Percentiles rank a stretch among this genome's conserved stretches.
phyloP scores from a whole-genome alignment of 441 rosid genomes.

The Pelargonium myrrhifolium region DNA sequence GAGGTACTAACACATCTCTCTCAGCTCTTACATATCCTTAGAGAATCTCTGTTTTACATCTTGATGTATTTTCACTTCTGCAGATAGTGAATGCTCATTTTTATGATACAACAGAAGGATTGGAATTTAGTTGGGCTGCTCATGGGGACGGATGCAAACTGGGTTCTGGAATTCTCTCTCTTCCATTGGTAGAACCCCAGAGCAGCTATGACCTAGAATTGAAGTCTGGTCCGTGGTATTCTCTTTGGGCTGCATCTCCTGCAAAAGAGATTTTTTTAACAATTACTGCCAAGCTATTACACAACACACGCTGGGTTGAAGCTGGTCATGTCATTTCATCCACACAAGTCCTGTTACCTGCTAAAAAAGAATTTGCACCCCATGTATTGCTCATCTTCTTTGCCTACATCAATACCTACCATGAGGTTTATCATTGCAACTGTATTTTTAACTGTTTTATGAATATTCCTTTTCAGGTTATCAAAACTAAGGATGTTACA shows the following conservation, averaged over 20 bases:
- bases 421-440: not conserved
- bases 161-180: constrained; percentile 65
- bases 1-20: constrained; percentile 40
- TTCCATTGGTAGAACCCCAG: constrained; percentile 63
- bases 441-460: constrained; percentile 10
- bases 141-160: constrained; percentile 66
- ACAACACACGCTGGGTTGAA: constrained; percentile 68
- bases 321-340: constrained; percentile 77
- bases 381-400: constrained; percentile 39
- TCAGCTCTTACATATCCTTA: constrained; percentile 19
- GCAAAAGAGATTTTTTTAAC: constrained; percentile 67
- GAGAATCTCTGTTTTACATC: constrained; percentile 17
- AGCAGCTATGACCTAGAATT: constrained; percentile 50
- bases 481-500: constrained; percentile 36
- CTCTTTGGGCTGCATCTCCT: constrained; percentile 53
- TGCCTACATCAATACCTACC: not conserved
- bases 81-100: constrained; percentile 70
- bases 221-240: constrained; percentile 80
- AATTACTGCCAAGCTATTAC: constrained; percentile 44
- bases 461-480: constrained; percentile 37
- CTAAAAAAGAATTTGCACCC: constrained; percentile 43
- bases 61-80: constrained; percentile 23
- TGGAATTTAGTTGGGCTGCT: constrained; percentile 64
- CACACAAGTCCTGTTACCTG: constrained; percentile 66
- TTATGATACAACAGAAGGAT: constrained; percentile 55